Percentiles rank a stretch among this genome's conserved stretches.
Evolutionary conservation across 139 green algal species (phyloP).

Genomic region (Spirogloea muscicola): DNA sequence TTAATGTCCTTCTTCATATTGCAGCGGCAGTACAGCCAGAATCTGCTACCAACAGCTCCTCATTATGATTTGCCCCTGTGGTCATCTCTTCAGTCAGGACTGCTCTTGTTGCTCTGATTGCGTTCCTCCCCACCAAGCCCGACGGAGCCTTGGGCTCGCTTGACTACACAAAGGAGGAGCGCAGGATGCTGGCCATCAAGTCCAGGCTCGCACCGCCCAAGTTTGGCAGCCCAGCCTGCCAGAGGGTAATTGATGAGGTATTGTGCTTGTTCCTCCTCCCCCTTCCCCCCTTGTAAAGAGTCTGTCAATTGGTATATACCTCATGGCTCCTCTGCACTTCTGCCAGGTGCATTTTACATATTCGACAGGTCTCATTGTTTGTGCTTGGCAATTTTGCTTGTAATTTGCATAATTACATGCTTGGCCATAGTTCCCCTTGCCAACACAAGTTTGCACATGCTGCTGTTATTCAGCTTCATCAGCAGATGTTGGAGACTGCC

Average conservation of each 20-base stretch:
- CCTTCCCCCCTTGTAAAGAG: too few species aligned
- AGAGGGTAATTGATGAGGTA: constrained; percentile 67
- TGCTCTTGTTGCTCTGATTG: constrained; percentile 84
- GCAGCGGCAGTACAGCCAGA: too few species aligned
- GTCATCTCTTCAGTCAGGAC: constrained; percentile 72
- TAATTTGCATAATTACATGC: too few species aligned
- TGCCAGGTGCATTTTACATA: too few species aligned
- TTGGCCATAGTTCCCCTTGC: not conserved
- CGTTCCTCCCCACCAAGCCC: constrained; percentile 90
- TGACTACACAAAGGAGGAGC: constrained; percentile 77
- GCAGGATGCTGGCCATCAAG: constrained; percentile 63
- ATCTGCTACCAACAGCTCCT: too few species aligned
- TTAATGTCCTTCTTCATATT: too few species aligned
- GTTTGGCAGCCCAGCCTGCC: constrained; percentile 67
- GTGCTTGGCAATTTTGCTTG: too few species aligned
- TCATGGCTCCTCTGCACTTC: too few species aligned
- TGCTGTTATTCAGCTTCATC: constrained; percentile 15
- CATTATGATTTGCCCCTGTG: too few species aligned
- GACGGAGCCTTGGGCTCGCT: constrained; percentile 84
- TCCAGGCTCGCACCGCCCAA: constrained; percentile 55
- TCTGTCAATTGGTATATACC: too few species aligned
- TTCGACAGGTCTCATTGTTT: too few species aligned
- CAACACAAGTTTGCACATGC: not conserved
- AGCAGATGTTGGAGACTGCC: constrained; percentile 22
- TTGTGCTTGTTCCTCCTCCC: not conserved